Conservation (phyloP, 257 asterid genomes). For the Solanum okadae region DNA sequence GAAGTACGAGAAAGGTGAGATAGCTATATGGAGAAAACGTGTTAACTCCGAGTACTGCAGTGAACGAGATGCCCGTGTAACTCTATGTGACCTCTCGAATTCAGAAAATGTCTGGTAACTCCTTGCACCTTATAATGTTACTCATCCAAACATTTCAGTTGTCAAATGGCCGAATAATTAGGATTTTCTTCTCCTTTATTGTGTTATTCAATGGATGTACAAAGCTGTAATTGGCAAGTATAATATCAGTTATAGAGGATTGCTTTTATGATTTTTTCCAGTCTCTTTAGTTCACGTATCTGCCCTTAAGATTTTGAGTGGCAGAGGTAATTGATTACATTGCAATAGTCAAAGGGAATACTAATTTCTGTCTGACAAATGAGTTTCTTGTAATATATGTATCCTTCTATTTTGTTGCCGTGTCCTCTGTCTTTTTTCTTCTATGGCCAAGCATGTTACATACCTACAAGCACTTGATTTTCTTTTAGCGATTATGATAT, state of each 20-base stretch:
- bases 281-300: neutral
- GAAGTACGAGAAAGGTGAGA: constrained; percentile 24
- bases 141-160: neutral
- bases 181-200: neutral
- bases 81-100: constrained; percentile 12
- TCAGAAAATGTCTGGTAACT: constrained; percentile 25
- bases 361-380: neutral
- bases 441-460: neutral
- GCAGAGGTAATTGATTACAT: neutral
- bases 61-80: constrained; percentile 18
- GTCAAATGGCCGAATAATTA: neutral
- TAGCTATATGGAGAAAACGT: constrained; percentile 36
- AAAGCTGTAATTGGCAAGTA: neutral
- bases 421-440: neutral
- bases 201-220: neutral
- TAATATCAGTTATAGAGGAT: neutral
- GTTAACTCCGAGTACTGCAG: constrained; percentile 14
- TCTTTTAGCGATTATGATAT: neutral
- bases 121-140: neutral
- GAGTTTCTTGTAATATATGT: neutral
- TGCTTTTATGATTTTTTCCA: neutral
- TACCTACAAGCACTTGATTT: neutral
- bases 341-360: neutral
- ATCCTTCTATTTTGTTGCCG: neutral
- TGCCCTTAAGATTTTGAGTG: neutral